Percentiles rank a stretch among this genome's conserved stretches.
Conservation (phyloP, 352 stramenopile species). For the Pythium biforme region DNA sequence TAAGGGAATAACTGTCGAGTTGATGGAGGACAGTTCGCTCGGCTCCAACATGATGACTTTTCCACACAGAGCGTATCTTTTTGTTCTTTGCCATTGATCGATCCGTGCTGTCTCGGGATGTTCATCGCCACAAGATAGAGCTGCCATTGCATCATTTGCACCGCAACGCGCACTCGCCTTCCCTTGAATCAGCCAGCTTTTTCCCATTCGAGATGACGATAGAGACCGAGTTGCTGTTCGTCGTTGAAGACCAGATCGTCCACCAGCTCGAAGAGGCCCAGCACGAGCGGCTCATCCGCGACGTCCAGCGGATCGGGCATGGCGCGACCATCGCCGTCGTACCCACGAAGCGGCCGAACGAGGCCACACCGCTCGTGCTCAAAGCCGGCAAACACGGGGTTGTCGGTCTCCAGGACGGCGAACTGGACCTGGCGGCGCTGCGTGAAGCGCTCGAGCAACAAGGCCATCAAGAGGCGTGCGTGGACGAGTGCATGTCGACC, state of each 20-base stretch:
- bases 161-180: background rate
- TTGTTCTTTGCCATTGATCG: no score
- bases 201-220: background rate
- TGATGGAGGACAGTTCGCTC: no score
- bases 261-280: conserved; percentile 3
- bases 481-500: background rate
- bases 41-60: no score
- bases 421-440: conserved; percentile 1
- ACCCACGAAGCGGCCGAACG: background rate
- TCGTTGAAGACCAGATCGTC: conserved; percentile 4
- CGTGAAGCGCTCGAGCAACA: background rate
- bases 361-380: conserved; percentile 11
- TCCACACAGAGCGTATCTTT: no score
- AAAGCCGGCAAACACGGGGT: background rate
- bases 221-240: background rate
- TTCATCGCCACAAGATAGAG: no score
- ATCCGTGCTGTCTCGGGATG: no score
- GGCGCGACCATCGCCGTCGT: background rate
- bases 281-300: background rate
- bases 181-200: background rate
- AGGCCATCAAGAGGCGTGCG: background rate
- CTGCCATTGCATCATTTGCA: background rate
- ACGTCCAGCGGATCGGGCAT: background rate
- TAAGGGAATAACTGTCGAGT: no score
- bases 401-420: background rate